Conservation (phyloP, 129 eudicot genomes). For the Artemisia tridentata region DNA sequence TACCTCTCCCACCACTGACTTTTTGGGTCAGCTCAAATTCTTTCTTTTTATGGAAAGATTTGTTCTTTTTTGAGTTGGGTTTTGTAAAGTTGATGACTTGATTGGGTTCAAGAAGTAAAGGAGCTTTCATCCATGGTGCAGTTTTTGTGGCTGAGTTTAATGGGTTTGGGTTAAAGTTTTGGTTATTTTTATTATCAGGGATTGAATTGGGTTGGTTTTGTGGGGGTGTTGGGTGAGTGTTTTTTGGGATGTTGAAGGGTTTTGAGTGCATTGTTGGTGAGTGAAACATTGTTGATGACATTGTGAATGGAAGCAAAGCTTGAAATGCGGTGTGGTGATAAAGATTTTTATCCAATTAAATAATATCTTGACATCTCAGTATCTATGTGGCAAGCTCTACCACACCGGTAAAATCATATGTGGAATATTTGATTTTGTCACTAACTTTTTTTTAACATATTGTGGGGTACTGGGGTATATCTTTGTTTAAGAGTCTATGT, state of each 20-base stretch:
- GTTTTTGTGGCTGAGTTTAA: constrained; percentile 40
- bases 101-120: constrained; percentile 60
- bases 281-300: constrained; percentile 52
- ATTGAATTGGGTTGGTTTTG: constrained; percentile 30
- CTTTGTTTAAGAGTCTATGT: no score
- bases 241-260: constrained; percentile 19
- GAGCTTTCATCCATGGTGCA: constrained; percentile 95
- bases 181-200: constrained; percentile 15
- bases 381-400: no score
- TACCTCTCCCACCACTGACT: constrained; percentile 78
- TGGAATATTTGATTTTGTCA: no score
- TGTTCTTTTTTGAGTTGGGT: constrained; percentile 32
- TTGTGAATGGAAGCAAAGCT: constrained; percentile 29
- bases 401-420: no score
- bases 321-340: not conserved
- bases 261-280: constrained; percentile 42
- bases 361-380: no score
- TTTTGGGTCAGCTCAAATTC: constrained; percentile 49
- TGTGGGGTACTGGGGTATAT: no score
- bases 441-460: no score
- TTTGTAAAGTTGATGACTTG: constrained; percentile 51
- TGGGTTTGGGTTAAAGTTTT: constrained; percentile 22
- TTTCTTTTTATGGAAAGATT: constrained; percentile 24
- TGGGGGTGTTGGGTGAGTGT: constrained; percentile 25
- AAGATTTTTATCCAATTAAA: no score